Evolutionary conservation across 768 basidiomycete genomes (phyloP).

Genomic region (Hysterangium stoloniferum): DNA sequence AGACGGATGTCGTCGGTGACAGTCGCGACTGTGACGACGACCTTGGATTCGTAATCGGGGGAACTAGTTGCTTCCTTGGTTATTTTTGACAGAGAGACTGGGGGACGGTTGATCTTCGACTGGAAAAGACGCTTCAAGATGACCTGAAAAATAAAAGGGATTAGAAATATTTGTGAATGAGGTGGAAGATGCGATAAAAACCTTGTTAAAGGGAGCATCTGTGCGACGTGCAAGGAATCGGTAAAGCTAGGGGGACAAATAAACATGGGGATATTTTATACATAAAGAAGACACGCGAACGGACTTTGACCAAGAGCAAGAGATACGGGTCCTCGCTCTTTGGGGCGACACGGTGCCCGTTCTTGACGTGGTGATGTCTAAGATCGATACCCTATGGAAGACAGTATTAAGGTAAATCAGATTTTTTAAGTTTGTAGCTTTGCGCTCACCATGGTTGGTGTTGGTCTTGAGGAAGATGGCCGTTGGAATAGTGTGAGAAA

Average conservation of each 20-base stretch:
- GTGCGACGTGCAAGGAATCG: conserved; percentile 98
- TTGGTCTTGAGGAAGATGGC: conserved; percentile 35
- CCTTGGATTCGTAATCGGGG: conserved; percentile 65
- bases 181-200: conserved; percentile 21
- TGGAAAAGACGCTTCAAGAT: conserved; percentile 96
- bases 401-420: conserved; percentile 14
- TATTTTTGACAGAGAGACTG: conserved; percentile 90
- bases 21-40: conserved; percentile 83
- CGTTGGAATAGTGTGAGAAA: conserved; percentile 36
- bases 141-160: conserved; percentile 38
- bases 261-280: conserved; percentile 11
- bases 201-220: conserved; percentile 94
- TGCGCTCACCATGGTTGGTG: conserved; percentile 84
- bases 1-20: conserved; percentile 95
- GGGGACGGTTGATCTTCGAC: conserved; percentile 95
- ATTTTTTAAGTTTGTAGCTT: conserved; percentile 20
- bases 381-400: conserved; percentile 84
- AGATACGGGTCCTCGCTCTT: conserved; percentile 99
- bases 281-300: conserved; percentile 17
- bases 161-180: conserved; percentile 18
- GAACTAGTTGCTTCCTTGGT: conserved; percentile 68
- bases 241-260: conserved; percentile 62
- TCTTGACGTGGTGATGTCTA: conserved; percentile 96
- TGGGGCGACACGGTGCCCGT: conserved; percentile 88
- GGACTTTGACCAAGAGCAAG: conserved; percentile 93